phyloP scores from a whole-genome alignment of 2,329 filamentous ascomycete genomes.

The Huntiella moniliformis region DNA sequence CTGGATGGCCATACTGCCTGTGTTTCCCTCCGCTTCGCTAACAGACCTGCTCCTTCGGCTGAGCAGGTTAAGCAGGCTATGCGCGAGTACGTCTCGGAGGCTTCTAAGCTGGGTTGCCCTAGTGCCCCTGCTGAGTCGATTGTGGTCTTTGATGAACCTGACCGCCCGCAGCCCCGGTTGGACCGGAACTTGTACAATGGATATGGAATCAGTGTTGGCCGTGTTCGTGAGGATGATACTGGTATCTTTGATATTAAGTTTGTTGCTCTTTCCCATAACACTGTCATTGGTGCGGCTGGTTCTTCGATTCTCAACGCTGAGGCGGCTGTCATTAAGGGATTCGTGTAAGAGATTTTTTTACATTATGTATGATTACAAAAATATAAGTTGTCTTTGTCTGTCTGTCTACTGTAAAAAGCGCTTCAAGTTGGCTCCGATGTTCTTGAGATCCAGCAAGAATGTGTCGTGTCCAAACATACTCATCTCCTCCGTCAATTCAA shows the following conservation, averaged over 20 bases:
- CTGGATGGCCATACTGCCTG: conserved; percentile 93
- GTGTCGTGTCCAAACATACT: conserved; percentile 94
- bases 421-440: conserved; percentile 70
- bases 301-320: conserved; percentile 91
- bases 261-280: conserved; percentile 72
- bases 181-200: conserved; percentile 72
- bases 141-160: conserved; percentile 71
- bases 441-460: conserved; percentile 78
- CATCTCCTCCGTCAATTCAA: conserved; percentile 84
- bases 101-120: conserved; percentile 64
- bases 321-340: conserved; percentile 77
- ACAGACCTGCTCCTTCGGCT: conserved; percentile 52
- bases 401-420: conserved; percentile 41
- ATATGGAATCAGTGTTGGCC: conserved; percentile 80
- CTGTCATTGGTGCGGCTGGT: conserved; percentile 87
- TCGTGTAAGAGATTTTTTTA: conserved; percentile 30
- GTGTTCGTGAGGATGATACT: conserved; percentile 67
- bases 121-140: conserved; percentile 71
- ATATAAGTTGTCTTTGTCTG: no score
- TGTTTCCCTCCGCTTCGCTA: conserved; percentile 67
- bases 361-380: not conserved
- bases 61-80: conserved; percentile 64
- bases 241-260: conserved; percentile 92
- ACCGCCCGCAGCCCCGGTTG: conserved; percentile 77
- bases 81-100: conserved; percentile 65